phyloP scores from a whole-genome alignment of 2,329 filamentous ascomycete species.

The Colletotrichum graminicola region DNA sequence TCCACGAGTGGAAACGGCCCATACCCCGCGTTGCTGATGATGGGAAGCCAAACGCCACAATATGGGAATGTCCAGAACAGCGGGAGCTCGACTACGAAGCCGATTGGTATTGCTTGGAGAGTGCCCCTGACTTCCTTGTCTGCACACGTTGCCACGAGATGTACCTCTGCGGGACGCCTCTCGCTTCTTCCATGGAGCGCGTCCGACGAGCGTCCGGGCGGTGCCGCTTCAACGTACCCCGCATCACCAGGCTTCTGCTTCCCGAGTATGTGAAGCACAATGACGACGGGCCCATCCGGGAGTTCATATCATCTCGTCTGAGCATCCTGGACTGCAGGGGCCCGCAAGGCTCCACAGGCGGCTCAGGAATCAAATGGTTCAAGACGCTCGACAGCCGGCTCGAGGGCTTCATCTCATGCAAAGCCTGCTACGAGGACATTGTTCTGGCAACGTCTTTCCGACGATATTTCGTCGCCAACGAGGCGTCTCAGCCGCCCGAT shows the following conservation, averaged over 20 bases:
- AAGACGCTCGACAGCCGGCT: constrained; percentile 7
- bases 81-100: constrained; percentile 48
- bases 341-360: constrained; percentile 33
- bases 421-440: constrained; percentile 41
- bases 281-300: constrained; percentile 45
- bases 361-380: constrained; percentile 50
- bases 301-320: constrained; percentile 48
- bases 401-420: constrained; percentile 35
- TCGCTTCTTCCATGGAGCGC: constrained; percentile 49
- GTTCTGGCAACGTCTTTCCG: constrained; percentile 32
- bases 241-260: constrained; percentile 52
- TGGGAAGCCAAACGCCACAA: constrained; percentile 45
- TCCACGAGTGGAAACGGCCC: constrained; percentile 23
- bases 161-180: constrained; percentile 49
- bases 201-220: constrained; percentile 44
- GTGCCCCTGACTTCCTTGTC: constrained; percentile 50
- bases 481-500: constrained; percentile 43
- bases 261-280: constrained; percentile 48
- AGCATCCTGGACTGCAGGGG: constrained; percentile 49
- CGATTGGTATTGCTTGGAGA: constrained; percentile 50
- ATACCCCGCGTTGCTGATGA: constrained; percentile 13
- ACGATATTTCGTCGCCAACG: constrained; percentile 28
- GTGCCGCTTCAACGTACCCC: constrained; percentile 50
- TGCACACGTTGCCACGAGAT: constrained; percentile 58
- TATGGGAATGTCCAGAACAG: constrained; percentile 48